Base-by-base conservation (phyloP, 345 rosid species). In the Viola odorata region DNA sequence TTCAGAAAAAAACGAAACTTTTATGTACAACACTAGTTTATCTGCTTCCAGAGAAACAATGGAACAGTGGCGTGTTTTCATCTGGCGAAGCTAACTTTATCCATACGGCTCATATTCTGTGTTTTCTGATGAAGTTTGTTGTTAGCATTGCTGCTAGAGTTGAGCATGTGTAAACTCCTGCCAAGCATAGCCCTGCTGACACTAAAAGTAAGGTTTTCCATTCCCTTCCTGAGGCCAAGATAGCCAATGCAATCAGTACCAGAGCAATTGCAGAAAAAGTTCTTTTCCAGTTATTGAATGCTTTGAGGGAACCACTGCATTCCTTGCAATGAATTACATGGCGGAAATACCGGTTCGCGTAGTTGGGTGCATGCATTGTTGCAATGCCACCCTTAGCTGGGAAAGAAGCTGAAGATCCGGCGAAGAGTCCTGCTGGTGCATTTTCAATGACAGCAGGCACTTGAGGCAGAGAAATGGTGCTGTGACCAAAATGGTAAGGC, bases 401-500 rank as follows among this genome's bases (percentile, higher is more conserved):
- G 0, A 50, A 73, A 41, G 96, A 80, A 3, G 96, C 96, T 9
- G 98, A 81, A 53, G 57, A 80, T 59, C 84, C 82, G 0, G 98
- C 96, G 53, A 89, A 54, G 45, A 92, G 74, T 0, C 98, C 97
- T 0, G 98, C 98, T 0, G 96, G 98, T 4, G 97, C 96, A 11
- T 92, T 96, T 55, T 92, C 96, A 12, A 89, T 84, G 3, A 92
- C 88, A 0, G 96, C 96, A 65, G 94, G 90, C 40, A 72, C 57
- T 72, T 80, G 53, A 0, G 96, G 96, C 60, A 80, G 78, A 58
- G 82, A 84, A 53, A 87, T 76, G 7, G 94, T 81, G 79, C 55
- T 75, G 76, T 92, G 87, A 5, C 96, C 95, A 13, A 92, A 85
- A 82, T 89, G 78, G 44, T 87, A 92, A 57, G 98, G 98, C 97